These are phyloP conservation scores for Zymoseptoria tritici DNA, from an alignment of 2,329 filamentous ascomycete genomes.

Conservation along the genomic window DNA sequence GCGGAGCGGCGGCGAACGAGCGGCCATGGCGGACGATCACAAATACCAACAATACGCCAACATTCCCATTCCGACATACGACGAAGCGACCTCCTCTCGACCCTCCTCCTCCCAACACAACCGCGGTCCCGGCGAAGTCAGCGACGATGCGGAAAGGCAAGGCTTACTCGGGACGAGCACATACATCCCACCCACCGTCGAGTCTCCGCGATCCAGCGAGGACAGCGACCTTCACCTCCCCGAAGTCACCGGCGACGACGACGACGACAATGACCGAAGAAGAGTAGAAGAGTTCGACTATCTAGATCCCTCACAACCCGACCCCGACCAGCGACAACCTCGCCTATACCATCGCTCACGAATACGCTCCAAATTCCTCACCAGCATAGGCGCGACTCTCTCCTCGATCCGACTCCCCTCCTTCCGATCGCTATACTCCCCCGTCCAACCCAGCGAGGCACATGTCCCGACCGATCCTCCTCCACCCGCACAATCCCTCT, in stretches of 20 bases:
- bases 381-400: constrained; percentile 49
- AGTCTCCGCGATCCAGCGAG: constrained; percentile 62
- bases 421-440: constrained; percentile 38
- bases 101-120: constrained; percentile 41
- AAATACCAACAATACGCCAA: constrained; percentile 20
- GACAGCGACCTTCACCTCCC: constrained; percentile 46
- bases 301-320: constrained; percentile 47
- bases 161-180: constrained; percentile 54
- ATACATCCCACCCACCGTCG: constrained; percentile 76
- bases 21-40: constrained; percentile 14
- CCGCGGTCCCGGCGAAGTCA: constrained; percentile 52
- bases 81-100: constrained; percentile 64
- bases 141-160: constrained; percentile 67
- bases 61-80: constrained; percentile 72
- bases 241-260: constrained; percentile 47
- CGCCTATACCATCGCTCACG: constrained; percentile 31
- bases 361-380: constrained; percentile 45
- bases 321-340: constrained; percentile 20
- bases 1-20: neutral
- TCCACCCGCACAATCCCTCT: constrained; percentile 3
- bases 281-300: constrained; percentile 89
- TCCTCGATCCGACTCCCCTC: constrained; percentile 48
- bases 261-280: constrained; percentile 48
- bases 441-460: constrained; percentile 10
- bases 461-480: constrained; percentile 10